These are phyloP conservation scores for Earliella scabrosa DNA, from an alignment of 1,284 basidiomycete genomes.

Conservation along the genomic window DNA sequence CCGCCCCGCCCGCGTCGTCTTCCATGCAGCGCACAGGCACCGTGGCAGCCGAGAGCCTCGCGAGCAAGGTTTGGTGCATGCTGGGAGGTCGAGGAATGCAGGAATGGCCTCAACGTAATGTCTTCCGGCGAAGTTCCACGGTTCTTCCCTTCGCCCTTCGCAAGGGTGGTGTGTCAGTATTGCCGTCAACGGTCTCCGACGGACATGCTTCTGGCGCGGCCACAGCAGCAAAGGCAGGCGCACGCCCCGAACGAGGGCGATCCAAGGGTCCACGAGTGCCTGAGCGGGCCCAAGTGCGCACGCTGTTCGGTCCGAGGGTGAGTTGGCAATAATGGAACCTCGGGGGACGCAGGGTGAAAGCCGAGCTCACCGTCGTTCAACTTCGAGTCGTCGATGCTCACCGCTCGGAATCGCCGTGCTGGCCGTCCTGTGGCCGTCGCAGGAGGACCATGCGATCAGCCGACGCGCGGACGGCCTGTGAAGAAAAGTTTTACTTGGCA, in stretches of 20 bases:
- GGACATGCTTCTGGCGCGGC: no score
- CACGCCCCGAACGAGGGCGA: neutral
- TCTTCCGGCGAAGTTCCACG: neutral
- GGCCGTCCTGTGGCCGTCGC: neutral
- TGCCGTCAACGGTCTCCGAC: no score
- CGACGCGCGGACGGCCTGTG: neutral
- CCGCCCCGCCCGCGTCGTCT: no score
- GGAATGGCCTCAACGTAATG: slow-evolving; percentile 1
- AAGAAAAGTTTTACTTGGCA: neutral
- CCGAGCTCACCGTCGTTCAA: no score
- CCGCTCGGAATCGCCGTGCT: neutral
- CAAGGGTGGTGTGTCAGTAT: no score
- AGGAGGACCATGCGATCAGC: neutral
- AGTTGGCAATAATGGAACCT: neutral
- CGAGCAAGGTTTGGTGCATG: neutral
- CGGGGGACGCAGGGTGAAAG: neutral
- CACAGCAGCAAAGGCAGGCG: neutral
- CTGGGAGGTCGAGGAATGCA: no score
- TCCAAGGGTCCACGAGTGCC: neutral
- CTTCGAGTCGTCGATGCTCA: no score
- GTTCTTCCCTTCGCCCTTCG: no score
- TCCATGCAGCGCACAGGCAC: neutral
- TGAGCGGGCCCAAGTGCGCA: neutral
- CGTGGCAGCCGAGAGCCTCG: neutral
- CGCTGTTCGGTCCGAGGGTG: neutral